Base-by-base conservation (phyloP, 495 filamentous ascomycete genomes). In the Penicillium riverlandense region DNA sequence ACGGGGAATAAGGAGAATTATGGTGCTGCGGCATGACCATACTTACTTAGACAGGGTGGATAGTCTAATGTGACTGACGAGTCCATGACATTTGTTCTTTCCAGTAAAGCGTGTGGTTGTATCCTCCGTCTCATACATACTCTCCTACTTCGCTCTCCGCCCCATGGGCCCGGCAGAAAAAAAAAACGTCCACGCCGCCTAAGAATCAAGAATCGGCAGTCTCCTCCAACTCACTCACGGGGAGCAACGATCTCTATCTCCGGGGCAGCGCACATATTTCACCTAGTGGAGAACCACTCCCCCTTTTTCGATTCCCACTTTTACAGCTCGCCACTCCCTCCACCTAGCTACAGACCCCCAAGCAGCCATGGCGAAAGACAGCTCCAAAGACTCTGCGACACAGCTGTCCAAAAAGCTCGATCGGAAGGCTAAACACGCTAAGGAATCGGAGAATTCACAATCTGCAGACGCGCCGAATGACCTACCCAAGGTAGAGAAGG, bases 351-450 rank as follows among this genome's bases (percentile, higher is more conserved):
- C 22, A 43, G 14, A 30, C 22, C 8, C 31, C 22, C n/a, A 38
- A 27, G 29, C 44, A 41, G 44, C 12, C 11, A 60, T 60, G 57
- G 57, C 45, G 31, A 57, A 52, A 27, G 29, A 42, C 35, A 37
- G 35, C 43, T 35, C 33, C 27, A 14, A 40, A 29, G 42, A 52
- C 45, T 47, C 54, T 48, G 44, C 56, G 29, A 61, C 67, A 54
- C 75, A 85, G 13, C 82, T 85, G 42, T 88, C 83, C 84, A 88
- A 87, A 65, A 76, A 83, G 69, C 66, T 88, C 58, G 85, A 82
- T 38, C 69, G 86, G 57, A 84, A 86, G 73, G 74, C 85, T 62
- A 89, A 88, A 56, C 76, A 72, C 49, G 70, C 71, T 33, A 74
- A 76, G 54, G 71, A 78, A 40, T 49, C 58, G 48, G 53, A 61